Evolutionary conservation across 2,329 filamentous ascomycete species (phyloP), one percentile per base, ranked within the genome.

Genomic region (Aaosphaeria pasadenensis): DNA sequence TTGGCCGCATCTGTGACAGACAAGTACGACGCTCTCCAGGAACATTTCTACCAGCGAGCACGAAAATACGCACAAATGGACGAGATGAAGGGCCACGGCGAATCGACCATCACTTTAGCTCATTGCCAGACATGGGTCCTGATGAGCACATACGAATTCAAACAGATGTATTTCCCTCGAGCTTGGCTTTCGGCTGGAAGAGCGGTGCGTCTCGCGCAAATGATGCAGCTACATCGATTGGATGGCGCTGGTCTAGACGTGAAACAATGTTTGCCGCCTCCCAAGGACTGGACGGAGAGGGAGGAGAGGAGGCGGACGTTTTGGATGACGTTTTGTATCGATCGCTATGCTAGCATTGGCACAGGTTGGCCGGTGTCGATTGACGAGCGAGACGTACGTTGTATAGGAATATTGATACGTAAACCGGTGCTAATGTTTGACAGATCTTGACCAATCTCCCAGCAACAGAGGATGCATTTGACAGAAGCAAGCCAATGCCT

Each of bases 311-410:
- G 94, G 45, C 81, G 94, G 55, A 95, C 91, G 0, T 97, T 97
- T 58, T 99, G 94, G 94, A 87, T 94, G 84, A 83, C 88, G 4
- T 97, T 96, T 63, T 90, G 87, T 58, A 77, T 91, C 53, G 94
- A 97, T 64, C 84, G 94, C 45, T 97, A 96, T 71, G 89, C 91
- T 5, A 96, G 91, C 62, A 94, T 96, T 48, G 94, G 94, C 32
- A 97, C 94, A 2, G 94, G 94, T 5, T 97, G 94, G 94, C 94
- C 94, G 1, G 92, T 97, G 88, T 85, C 82, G 1, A 83, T 97
- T 46, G 92, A 97, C 55, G 94, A 99, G 72, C 83, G 81, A 64
- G 94, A 99, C 67, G 81, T 84, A 60, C 70, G 78, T 41, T 36
- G n/a, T 11, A 6, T n/a, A 6, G 13, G n/a, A 30, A n/a, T 6